phyloP scores from a whole-genome alignment of 2,329 filamentous ascomycete species.

The Diaporthe caulivora region DNA sequence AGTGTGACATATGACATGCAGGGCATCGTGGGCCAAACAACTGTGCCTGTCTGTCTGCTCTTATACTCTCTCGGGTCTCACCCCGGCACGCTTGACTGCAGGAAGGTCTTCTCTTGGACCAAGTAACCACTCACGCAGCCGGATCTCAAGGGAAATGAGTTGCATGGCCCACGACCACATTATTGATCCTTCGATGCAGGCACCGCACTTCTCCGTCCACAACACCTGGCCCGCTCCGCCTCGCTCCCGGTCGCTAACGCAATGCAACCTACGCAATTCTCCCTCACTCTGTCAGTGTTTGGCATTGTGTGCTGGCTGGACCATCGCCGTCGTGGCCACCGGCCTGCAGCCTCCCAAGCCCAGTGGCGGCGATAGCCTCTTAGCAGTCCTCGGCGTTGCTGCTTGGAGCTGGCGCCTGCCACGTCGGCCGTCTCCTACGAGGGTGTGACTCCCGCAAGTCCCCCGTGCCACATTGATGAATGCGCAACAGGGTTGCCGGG shows the following conservation, averaged over 20 bases:
- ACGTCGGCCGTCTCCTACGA: neutral
- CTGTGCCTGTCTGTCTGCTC: neutral
- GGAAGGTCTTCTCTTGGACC: neutral
- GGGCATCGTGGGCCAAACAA: neutral
- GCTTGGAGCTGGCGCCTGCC: neutral
- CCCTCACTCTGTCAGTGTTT: neutral
- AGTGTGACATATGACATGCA: neutral
- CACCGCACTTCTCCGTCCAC: neutral
- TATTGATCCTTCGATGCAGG: conserved; percentile 4
- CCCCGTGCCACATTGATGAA: conserved; percentile 6
- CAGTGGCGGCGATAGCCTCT: conserved; percentile 11
- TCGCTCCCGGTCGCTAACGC: conserved; percentile 2
- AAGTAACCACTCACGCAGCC: neutral
- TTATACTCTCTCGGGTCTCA: neutral
- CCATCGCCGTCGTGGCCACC: neutral
- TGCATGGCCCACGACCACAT: neutral
- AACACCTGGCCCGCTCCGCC: neutral
- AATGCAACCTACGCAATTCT: neutral
- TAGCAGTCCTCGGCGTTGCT: conserved; percentile 16
- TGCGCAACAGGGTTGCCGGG: neutral
- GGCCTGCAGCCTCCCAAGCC: conserved; percentile 11
- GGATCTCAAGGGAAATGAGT: conserved; percentile 10
- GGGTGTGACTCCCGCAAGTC: too few relatives aligned
- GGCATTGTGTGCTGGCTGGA: neutral
- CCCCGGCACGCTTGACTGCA: neutral